Percentiles rank a stretch among this genome's conserved stretches.
phyloP scores from a whole-genome alignment of 176 grass and related monocot species.

The Triticum timopheevii region DNA sequence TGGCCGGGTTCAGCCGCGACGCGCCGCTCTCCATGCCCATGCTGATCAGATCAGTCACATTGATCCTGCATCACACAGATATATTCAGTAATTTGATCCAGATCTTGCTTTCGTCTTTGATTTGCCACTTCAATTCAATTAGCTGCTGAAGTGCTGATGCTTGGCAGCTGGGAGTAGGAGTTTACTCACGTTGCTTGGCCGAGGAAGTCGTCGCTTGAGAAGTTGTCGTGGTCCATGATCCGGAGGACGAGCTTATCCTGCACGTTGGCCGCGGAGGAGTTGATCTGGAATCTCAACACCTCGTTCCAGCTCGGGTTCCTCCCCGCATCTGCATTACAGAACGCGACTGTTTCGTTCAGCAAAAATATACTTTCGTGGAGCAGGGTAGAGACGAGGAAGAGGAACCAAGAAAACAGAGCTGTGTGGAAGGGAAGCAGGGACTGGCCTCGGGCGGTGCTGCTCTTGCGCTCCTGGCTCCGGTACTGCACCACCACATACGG shows the following conservation, averaged over 20 bases:
- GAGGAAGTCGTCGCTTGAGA: slow-evolving; percentile 76
- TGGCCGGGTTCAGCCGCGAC: slow-evolving; percentile 41
- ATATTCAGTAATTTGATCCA: not conserved
- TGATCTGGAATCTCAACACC: slow-evolving; percentile 74
- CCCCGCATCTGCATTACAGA: slow-evolving; percentile 46
- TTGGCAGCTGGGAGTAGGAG: not conserved
- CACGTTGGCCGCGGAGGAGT: slow-evolving; percentile 35
- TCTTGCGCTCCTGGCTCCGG: slow-evolving; percentile 81
- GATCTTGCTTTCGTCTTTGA: not conserved
- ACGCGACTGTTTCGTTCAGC: not conserved
- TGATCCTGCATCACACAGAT: slow-evolving; percentile 42
- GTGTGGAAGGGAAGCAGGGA: not conserved
- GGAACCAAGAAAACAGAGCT: not conserved
- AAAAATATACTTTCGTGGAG: not conserved
- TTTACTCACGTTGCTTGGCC: slow-evolving; percentile 69
- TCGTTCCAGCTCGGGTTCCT: slow-evolving; percentile 81
- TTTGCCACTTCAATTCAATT: too few relatives aligned
- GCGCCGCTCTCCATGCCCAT: slow-evolving; percentile 62
- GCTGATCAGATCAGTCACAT: slow-evolving; percentile 66
- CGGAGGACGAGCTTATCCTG: slow-evolving; percentile 75
- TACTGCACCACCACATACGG: slow-evolving; percentile 79
- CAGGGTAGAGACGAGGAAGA: not conserved
- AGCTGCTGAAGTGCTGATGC: too few relatives aligned
- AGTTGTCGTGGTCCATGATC: slow-evolving; percentile 70
- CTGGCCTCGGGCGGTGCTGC: slow-evolving; percentile 56